These are phyloP conservation scores for Talaromyces amestolkiae DNA, from an alignment of 2,329 filamentous ascomycete species.

Conservation along the genomic window DNA sequence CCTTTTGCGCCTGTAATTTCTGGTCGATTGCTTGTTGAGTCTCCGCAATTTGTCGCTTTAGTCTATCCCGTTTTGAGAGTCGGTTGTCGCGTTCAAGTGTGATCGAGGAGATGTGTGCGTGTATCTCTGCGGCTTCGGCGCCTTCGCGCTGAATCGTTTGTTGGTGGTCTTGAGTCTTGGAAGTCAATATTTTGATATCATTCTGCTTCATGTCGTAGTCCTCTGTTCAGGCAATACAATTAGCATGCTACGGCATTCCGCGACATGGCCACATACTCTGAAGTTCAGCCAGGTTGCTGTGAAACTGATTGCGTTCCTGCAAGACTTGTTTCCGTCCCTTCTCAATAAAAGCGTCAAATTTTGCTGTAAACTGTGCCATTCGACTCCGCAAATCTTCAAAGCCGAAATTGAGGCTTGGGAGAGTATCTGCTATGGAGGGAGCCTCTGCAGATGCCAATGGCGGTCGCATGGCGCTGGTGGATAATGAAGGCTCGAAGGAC, in stretches of 20 bases:
- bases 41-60: conserved; percentile 55
- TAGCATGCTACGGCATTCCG: not conserved
- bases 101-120: conserved; percentile 57
- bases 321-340: conserved; percentile 83
- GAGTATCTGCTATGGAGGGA: conserved; percentile 62
- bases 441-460: conserved; percentile 52
- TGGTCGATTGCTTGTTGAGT: conserved; percentile 48
- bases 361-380: conserved; percentile 87
- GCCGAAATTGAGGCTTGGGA: conserved; percentile 90
- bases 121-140: conserved; percentile 63
- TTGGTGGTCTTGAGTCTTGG: conserved; percentile 56
- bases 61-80: conserved; percentile 53
- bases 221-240: conserved; percentile 55
- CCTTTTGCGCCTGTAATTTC: conserved; percentile 46
- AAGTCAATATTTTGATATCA: conserved; percentile 72
- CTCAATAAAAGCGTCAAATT: conserved; percentile 93
- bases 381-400: conserved; percentile 93
- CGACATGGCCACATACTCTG: conserved; percentile 60
- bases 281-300: conserved; percentile 82
- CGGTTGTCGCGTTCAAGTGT: conserved; percentile 56
- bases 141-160: conserved; percentile 59
- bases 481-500: conserved; percentile 59
- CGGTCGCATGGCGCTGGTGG: conserved; percentile 53
- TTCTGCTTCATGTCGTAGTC: conserved; percentile 86
- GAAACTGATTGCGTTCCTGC: conserved; percentile 91